A percentile compares a stretch with the other conserved stretches of the same genome.
phyloP scores from a whole-genome alignment of 208 protist species.

The Crithidia thermophila region DNA sequence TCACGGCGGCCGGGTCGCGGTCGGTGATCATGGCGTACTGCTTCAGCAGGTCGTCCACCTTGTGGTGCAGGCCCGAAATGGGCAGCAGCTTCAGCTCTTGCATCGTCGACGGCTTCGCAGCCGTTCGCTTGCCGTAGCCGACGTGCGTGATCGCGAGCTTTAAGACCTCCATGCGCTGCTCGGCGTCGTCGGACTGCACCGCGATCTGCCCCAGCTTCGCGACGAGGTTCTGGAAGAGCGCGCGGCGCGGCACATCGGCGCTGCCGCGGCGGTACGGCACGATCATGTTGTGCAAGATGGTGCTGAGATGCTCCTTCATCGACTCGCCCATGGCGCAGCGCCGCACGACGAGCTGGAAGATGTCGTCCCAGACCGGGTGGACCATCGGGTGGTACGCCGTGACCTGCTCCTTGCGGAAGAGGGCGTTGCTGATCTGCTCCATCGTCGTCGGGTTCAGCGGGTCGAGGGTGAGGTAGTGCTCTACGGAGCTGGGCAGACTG shows the following conservation, averaged over 20 bases:
- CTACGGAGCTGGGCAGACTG: conserved; percentile 45
- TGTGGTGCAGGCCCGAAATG: conserved; percentile 56
- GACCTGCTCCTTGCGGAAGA: conserved; percentile 90
- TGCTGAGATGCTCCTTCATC: conserved; percentile 85
- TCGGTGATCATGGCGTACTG: conserved; percentile 72
- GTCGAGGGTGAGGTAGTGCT: conserved; percentile 57
- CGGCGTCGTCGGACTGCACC: conserved; percentile 70
- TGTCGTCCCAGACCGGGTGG: conserved; percentile 88
- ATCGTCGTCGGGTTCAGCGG: conserved; percentile 72
- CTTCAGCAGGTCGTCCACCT: conserved; percentile 69
- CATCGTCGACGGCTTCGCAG: conserved; percentile 69
- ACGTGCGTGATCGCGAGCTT: conserved; percentile 76
- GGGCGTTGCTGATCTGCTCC: conserved; percentile 82
- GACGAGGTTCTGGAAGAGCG: conserved; percentile 82
- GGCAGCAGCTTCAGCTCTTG: conserved; percentile 70
- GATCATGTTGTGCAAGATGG: conserved; percentile 85
- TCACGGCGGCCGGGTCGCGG: conserved; percentile 51
- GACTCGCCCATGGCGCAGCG: conserved; percentile 82
- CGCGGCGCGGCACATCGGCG: conserved; percentile 67
- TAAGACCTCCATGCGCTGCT: conserved; percentile 72
- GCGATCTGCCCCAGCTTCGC: conserved; percentile 75
- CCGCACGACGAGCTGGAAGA: conserved; percentile 68
- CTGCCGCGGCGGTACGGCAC: conserved; percentile 86
- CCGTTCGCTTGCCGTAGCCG: conserved; percentile 68
- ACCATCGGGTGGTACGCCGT: conserved; percentile 85